Percentiles rank a stretch among this genome's conserved stretches.
Evolutionary conservation across 441 rosid genomes (phyloP).

Genomic region (Manihot esculenta): DNA sequence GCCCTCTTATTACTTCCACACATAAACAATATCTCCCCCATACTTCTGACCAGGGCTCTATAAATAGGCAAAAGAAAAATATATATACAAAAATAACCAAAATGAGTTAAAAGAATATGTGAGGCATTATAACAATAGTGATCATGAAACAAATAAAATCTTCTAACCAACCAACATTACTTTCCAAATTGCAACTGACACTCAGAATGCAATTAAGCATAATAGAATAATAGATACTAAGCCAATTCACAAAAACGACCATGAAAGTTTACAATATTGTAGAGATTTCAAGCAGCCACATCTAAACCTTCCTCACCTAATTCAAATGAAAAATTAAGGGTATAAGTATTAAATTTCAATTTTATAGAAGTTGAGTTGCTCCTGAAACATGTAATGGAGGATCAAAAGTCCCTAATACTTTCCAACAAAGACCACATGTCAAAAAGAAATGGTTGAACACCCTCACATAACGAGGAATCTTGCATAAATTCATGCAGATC

Average conservation of each 20-base stretch:
- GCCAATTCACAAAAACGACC: not conserved
- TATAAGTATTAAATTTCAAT: not conserved
- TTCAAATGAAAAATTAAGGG: not conserved
- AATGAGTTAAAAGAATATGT: not conserved
- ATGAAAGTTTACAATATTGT: not conserved
- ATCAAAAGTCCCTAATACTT: not conserved
- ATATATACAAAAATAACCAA: not conserved
- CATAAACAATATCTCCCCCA: constrained; percentile 82
- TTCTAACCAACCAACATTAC: not conserved
- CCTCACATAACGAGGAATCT: not conserved
- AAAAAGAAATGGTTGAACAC: not conserved
- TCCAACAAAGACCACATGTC: not conserved
- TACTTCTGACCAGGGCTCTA: constrained; percentile 92
- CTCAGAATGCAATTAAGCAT: not conserved
- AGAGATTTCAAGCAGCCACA: not conserved
- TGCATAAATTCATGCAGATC: not conserved
- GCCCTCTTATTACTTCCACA: constrained; percentile 80
- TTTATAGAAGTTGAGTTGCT: not conserved
- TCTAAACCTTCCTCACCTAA: not conserved
- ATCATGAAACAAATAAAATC: not conserved
- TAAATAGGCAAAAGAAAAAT: not conserved
- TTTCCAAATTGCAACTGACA: not conserved
- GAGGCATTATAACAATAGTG: not conserved
- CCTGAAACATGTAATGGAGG: not conserved
- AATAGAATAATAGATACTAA: not conserved